Percentiles rank a stretch among this genome's conserved stretches.
phyloP scores from a whole-genome alignment of 768 basidiomycete species.

The Kwoniella bestiolae region DNA sequence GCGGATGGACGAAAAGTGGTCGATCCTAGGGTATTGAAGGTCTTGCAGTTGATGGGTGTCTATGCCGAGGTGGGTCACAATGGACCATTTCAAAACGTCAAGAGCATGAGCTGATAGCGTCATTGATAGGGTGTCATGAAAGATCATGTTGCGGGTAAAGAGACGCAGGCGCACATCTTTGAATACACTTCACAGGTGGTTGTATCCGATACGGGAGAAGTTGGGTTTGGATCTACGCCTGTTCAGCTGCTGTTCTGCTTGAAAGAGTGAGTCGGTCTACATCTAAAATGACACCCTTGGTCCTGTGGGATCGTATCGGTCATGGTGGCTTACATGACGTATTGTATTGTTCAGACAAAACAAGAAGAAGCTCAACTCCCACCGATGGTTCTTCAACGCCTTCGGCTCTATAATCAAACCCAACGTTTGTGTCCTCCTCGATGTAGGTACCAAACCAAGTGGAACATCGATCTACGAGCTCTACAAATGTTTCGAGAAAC shows the following conservation, averaged over 20 bases:
- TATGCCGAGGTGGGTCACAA: conserved; percentile 26
- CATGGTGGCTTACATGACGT: no score
- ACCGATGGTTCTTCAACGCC: conserved; percentile 57
- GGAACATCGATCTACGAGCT: conserved; percentile 55
- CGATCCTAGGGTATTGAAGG: conserved; percentile 71
- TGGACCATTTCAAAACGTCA: not conserved
- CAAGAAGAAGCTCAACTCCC: conserved; percentile 55
- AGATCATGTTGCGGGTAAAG: conserved; percentile 83
- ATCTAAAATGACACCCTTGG: no score
- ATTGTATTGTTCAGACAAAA: conserved; percentile 41
- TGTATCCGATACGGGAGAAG: conserved; percentile 78
- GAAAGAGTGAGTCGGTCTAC: conserved; percentile 84
- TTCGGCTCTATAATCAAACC: conserved; percentile 54
- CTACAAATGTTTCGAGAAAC: conserved; percentile 54
- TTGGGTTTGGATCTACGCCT: conserved; percentile 58
- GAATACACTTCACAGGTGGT: conserved; percentile 75
- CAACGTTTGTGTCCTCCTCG: conserved; percentile 55
- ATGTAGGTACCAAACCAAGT: conserved; percentile 54
- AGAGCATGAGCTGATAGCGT: conserved; percentile 48
- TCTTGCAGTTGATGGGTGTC: conserved; percentile 71
- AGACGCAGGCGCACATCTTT: conserved; percentile 69
- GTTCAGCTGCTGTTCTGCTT: conserved; percentile 70
- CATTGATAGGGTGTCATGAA: conserved; percentile 89
- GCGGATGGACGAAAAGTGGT: conserved; percentile 58
- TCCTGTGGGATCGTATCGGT: no score